A percentile compares a stretch with the other conserved stretches of the same genome.
Conservation (phyloP, 495 filamentous ascomycete genomes). For the Aspergillus affinis region DNA sequence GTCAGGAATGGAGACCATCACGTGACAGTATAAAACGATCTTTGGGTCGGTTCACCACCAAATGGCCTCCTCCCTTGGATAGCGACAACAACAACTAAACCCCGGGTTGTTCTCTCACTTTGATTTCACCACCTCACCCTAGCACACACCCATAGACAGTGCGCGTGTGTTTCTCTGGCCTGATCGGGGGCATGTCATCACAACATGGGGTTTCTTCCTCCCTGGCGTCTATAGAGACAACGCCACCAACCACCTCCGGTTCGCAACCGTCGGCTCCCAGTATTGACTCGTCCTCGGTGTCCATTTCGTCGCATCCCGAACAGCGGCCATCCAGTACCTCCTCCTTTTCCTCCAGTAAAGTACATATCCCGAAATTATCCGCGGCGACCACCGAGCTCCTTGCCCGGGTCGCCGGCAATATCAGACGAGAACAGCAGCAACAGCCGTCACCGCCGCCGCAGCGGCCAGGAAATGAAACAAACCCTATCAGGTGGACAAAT, state of each 20-base stretch:
- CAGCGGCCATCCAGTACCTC: slow-evolving; percentile 10
- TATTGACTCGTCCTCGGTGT: slow-evolving; percentile 8
- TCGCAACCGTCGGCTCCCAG: slow-evolving; percentile 17
- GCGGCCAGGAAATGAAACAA: slow-evolving; percentile 16
- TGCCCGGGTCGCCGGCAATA: slow-evolving; percentile 22
- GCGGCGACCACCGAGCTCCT: slow-evolving; percentile 28
- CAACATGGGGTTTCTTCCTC: slow-evolving; percentile 27
- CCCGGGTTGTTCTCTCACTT: background rate
- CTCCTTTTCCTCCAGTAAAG: slow-evolving; percentile 17
- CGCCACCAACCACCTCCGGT: slow-evolving; percentile 13
- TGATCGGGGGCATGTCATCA: slow-evolving; percentile 27
- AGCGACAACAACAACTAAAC: background rate
- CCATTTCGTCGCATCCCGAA: slow-evolving; percentile 9
- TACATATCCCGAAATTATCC: slow-evolving; percentile 26
- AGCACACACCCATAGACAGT: background rate
- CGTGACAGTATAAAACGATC: slow-evolving; percentile 35
- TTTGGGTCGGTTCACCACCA: slow-evolving; percentile 19
- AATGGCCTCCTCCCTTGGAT: background rate
- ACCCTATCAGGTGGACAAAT: slow-evolving; percentile 12
- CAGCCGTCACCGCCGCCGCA: background rate
- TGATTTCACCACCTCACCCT: background rate
- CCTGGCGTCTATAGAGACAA: slow-evolving; percentile 28
- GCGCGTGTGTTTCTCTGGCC: slow-evolving; percentile 3
- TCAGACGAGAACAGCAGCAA: slow-evolving; percentile 16
- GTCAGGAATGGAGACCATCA: slow-evolving; percentile 12